A percentile compares a stretch with the other conserved stretches of the same genome.
These are phyloP conservation scores for Aschersonia sp. DNA, from an alignment of 2,329 filamentous ascomycete species.

Conservation along the genomic window DNA sequence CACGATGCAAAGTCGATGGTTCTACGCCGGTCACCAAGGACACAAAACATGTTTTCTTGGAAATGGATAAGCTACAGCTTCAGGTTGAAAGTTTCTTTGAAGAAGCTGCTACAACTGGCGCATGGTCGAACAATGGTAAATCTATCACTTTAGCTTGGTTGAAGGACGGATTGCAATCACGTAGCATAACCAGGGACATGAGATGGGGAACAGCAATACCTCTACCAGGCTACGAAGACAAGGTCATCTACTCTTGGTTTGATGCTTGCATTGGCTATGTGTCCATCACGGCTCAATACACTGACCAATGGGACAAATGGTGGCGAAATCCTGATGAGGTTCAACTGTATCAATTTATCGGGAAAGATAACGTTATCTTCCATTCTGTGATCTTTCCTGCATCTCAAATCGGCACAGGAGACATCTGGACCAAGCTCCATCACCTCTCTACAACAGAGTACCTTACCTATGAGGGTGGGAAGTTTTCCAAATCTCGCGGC, in stretches of 20 bases:
- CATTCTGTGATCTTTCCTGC: constrained; percentile 75
- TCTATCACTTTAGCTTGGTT: constrained; percentile 61
- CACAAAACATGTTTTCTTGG: constrained; percentile 76
- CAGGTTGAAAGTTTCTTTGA: constrained; percentile 59
- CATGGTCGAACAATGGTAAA: constrained; percentile 55
- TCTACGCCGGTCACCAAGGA: constrained; percentile 56
- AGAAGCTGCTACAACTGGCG: constrained; percentile 52
- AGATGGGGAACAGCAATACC: constrained; percentile 54
- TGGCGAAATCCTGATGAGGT: constrained; percentile 75
- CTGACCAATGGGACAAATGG: constrained; percentile 68
- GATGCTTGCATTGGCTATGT: constrained; percentile 77
- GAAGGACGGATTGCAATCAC: constrained; percentile 59
- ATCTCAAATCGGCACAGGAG: constrained; percentile 59
- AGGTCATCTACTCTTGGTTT: constrained; percentile 75
- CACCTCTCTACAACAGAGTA: constrained; percentile 67
- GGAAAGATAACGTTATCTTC: constrained; percentile 57
- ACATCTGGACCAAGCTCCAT: constrained; percentile 70
- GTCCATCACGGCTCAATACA: constrained; percentile 75
- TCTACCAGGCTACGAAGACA: constrained; percentile 27
- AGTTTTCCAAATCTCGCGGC: constrained; percentile 72
- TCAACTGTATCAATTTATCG: constrained; percentile 71
- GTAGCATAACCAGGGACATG: constrained; percentile 73
- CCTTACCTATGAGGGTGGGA: constrained; percentile 62
- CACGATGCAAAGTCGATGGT: constrained; percentile 71
- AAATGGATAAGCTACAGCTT: constrained; percentile 61